Evolutionary conservation across 768 basidiomycete species (phyloP), one percentile per base, ranked within the genome.

Genomic region (Candolleomyces aberdarensis): DNA sequence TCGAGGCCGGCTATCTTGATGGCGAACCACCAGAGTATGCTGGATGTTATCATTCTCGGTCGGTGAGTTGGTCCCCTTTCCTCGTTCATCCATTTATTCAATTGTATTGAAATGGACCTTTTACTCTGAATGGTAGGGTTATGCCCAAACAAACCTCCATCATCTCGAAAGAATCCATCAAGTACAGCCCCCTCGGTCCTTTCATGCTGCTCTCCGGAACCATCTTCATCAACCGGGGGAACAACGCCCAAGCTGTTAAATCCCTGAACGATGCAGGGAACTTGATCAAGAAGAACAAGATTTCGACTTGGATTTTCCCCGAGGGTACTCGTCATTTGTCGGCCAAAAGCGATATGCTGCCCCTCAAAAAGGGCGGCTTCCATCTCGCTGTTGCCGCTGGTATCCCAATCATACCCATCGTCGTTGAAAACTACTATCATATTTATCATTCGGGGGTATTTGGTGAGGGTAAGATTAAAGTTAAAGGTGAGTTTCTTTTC

Each of bases 311-410:
- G 91, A 87, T 99, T 74, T 98, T 94, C 76, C 94, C 96, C 0
- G 97, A 98, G 76, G 97, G 97, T 32, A 99, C 97, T 11, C 86
- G 96, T 40, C 86, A 92, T 48, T 83, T 83, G 60, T 81, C 82
- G 20, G 78, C 87, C 63, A 75, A 80, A 36, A 83, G 89, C 8
- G 81, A 84, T 36, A 75, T 99, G 71, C 80, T 91, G 5, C 89
- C 93, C 3, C 88, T 99, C 80, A 99, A 99, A 81, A 99, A 98
- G 74, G 97, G 97, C 44, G 96, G 94, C 3, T 98, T 98, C 81
- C 95, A 98, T 71, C 83, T 98, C 54, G 97, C 97, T 31, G 82
- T 98, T 26, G 88, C 95, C 74, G 87, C 93, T 13, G 86, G 90
- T 32, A 83, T 98, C 50, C 96, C 97, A 6, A 88, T 99, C 68